phyloP scores from a whole-genome alignment of 768 basidiomycete genomes.

The Collybia nuda region DNA sequence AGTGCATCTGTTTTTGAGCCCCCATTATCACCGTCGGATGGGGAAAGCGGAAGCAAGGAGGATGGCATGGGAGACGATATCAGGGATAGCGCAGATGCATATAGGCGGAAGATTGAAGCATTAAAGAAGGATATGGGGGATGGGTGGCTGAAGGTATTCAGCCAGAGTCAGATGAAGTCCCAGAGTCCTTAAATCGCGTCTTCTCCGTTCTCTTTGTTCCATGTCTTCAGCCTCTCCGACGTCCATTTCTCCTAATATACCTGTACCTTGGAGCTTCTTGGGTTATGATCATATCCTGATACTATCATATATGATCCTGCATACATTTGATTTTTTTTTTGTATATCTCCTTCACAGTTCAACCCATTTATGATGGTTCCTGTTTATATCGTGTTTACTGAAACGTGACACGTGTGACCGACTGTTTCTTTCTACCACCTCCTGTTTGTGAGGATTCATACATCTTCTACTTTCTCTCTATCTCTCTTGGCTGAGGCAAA shows the following conservation, averaged over 20 bases:
- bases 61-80: conserved; percentile 15
- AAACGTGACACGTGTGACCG: conserved; percentile 6
- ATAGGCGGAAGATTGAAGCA: conserved; percentile 77
- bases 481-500: conserved; percentile 18
- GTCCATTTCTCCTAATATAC: no score
- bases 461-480: conserved; percentile 18
- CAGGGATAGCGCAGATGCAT: conserved; percentile 63
- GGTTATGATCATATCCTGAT: no score
- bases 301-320: no score
- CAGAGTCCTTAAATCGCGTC: not conserved
- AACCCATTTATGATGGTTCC: no score
- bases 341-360: no score
- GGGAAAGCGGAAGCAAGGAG: conserved; percentile 20
- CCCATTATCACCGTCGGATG: conserved; percentile 20
- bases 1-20: conserved; percentile 68
- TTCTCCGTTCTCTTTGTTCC: no score
- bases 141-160: conserved; percentile 84
- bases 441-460: not conserved
- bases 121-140: conserved; percentile 88
- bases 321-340: no score
- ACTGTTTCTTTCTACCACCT: conserved; percentile 2
- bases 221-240: no score
- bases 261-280: no score
- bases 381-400: not conserved
- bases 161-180: conserved; percentile 46